Conservation (phyloP, 345 rosid species). For the Moricandia arvensis region DNA sequence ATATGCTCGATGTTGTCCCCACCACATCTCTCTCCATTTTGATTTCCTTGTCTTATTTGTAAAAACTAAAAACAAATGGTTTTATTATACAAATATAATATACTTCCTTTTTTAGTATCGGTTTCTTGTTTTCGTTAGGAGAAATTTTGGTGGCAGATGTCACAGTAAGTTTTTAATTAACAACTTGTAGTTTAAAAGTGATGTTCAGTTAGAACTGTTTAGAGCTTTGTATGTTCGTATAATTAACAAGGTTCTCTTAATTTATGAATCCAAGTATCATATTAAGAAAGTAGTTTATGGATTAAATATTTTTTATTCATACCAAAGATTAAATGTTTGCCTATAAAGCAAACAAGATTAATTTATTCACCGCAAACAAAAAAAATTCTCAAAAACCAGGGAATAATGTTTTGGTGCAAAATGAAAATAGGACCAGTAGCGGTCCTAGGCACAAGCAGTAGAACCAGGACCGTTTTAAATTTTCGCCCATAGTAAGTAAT, state of each 20-base stretch:
- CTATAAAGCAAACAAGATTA: not conserved
- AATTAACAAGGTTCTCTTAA: not conserved
- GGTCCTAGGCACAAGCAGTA: not conserved
- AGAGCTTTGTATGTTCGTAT: not conserved
- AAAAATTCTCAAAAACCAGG: not conserved
- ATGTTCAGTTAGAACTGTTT: too few relatives aligned
- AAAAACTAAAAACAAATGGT: not conserved
- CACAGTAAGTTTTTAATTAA: not conserved
- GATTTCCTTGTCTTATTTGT: not conserved
- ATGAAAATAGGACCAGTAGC: not conserved
- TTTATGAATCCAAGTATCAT: too few relatives aligned
- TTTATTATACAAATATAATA: not conserved
- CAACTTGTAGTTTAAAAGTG: too few relatives aligned
- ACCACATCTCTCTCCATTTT: not conserved
- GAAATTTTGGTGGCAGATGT: slow-evolving; percentile 5
- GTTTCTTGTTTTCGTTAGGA: not conserved
- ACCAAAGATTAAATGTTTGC: not conserved
- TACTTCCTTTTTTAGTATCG: too few relatives aligned
- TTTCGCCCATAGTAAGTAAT: not conserved
- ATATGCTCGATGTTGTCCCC: slow-evolving; percentile 6
- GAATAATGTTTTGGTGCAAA: not conserved
- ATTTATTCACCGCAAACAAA: not conserved
- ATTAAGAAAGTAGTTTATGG: too few relatives aligned
- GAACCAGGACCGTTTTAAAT: not conserved
- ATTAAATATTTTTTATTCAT: too few relatives aligned